Percentiles rank a stretch among this genome's conserved stretches.
Evolutionary conservation across 257 asterid species (phyloP).

Genomic region (Ligustrum vulgare): DNA sequence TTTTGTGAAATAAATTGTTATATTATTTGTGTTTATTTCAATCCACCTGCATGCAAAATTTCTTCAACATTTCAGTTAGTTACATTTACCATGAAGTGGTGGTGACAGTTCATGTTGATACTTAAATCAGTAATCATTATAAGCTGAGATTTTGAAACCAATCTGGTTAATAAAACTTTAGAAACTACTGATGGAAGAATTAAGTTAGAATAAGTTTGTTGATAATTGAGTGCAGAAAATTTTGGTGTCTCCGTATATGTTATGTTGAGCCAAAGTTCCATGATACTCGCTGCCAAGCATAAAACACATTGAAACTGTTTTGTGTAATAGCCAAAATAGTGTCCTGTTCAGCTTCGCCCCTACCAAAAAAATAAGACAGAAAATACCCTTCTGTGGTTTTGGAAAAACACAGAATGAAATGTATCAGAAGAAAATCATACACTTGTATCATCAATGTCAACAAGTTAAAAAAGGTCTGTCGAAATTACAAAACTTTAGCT

Average conservation of each 20-base stretch:
- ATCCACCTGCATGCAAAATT: not conserved
- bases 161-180: constrained; percentile 6
- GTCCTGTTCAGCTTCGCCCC: not conserved
- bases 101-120: not conserved
- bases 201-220: constrained; percentile 2
- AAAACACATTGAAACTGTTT: not conserved
- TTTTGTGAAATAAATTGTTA: constrained; percentile 22
- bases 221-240: constrained; percentile 1
- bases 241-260: constrained; percentile 5
- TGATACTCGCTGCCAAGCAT: not conserved
- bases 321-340: not conserved
- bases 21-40: not conserved
- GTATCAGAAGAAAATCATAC: not conserved
- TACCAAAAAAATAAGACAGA: constrained; percentile 6
- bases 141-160: constrained; percentile 8
- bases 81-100: not conserved
- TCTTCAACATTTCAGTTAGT: not conserved
- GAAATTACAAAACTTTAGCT: not conserved
- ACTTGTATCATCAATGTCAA: not conserved
- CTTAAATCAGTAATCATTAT: not conserved
- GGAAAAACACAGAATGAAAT: constrained; percentile 15
- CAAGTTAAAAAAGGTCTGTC: not conserved
- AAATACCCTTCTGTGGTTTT: constrained; percentile 10
- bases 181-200: constrained; percentile 5
- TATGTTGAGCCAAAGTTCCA: not conserved